These are phyloP conservation scores for Didymella glomerata DNA, from an alignment of 2,329 filamentous ascomycete genomes.

Conservation along the genomic window DNA sequence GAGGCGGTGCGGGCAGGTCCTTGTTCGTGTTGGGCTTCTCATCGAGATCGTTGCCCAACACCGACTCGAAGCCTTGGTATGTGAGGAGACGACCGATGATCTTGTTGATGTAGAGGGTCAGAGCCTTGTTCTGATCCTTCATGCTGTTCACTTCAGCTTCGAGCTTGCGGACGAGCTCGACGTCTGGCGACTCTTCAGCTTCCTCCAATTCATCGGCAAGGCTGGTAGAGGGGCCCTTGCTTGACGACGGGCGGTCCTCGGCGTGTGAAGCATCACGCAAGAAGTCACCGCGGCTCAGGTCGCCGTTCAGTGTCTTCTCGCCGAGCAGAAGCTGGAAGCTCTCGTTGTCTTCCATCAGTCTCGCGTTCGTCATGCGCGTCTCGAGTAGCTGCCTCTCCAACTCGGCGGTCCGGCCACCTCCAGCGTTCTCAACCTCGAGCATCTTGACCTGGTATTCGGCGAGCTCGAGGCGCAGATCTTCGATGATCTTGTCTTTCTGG, in stretches of 20 bases:
- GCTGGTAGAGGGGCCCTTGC: slow-evolving; percentile 49
- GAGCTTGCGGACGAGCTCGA: slow-evolving; percentile 65
- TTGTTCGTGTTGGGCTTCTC: slow-evolving; percentile 71
- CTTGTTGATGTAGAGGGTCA: slow-evolving; percentile 98
- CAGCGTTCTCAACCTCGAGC: slow-evolving; percentile 91
- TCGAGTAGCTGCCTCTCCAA: slow-evolving; percentile 92
- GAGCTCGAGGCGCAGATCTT: slow-evolving; percentile 87
- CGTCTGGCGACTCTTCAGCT: slow-evolving; percentile 60
- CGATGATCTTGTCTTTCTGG: slow-evolving; percentile 96
- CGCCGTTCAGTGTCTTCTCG: slow-evolving; percentile 94
- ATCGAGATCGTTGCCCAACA: slow-evolving; percentile 78
- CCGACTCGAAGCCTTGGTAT: slow-evolving; percentile 93
- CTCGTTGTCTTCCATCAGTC: slow-evolving; percentile 98
- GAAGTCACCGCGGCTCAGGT: slow-evolving; percentile 85
- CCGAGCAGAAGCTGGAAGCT: slow-evolving; percentile 95
- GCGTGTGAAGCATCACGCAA: slow-evolving; percentile 61
- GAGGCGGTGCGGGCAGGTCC: slow-evolving; percentile 75
- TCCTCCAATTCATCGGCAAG: slow-evolving; percentile 86
- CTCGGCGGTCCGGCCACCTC: slow-evolving; percentile 85
- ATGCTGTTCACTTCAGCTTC: slow-evolving; percentile 80
- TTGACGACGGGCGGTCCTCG: slow-evolving; percentile 45
- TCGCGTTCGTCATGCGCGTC: slow-evolving; percentile 92
- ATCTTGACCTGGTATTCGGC: slow-evolving; percentile 96
- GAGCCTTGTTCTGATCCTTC: slow-evolving; percentile 95
- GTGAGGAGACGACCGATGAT: slow-evolving; percentile 95